A percentile compares a stretch with the other conserved stretches of the same genome.
phyloP scores from a whole-genome alignment of 257 asterid species.

The Orobanche coerulescens region DNA sequence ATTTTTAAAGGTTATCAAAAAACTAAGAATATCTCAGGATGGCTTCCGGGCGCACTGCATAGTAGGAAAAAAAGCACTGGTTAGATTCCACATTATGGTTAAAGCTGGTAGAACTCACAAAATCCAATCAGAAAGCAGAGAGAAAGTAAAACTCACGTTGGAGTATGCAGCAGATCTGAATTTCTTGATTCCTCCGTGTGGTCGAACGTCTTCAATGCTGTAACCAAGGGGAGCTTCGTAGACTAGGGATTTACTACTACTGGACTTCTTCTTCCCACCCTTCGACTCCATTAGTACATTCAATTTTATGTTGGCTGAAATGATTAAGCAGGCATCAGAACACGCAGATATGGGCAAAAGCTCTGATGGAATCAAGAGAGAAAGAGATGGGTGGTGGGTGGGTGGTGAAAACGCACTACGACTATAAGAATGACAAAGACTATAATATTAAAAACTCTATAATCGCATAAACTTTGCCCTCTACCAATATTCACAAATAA shows the following conservation, averaged over 20 bases:
- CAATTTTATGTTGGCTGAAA: conserved; percentile 27
- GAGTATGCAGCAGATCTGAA: conserved; percentile 98
- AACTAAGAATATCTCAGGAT: conserved; percentile 44
- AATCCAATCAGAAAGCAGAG: background rate
- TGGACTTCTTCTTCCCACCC: conserved; percentile 75
- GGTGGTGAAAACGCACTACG: background rate
- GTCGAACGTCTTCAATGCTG: conserved; percentile 93
- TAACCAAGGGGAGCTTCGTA: conserved; percentile 93
- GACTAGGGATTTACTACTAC: conserved; percentile 53
- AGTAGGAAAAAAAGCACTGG: background rate
- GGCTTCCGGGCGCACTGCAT: conserved; percentile 84
- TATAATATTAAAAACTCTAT: background rate
- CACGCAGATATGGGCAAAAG: background rate
- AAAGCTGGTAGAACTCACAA: background rate
- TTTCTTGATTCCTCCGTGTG: conserved; percentile 84
- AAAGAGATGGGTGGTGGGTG: background rate
- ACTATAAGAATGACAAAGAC: background rate
- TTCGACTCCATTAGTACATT: conserved; percentile 61
- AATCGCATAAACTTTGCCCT: background rate
- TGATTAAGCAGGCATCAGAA: conserved; percentile 14
- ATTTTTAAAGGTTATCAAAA: conserved; percentile 18
- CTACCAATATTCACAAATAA: background rate
- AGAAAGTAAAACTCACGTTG: conserved; percentile 46
- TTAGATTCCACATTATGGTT: background rate
- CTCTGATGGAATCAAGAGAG: background rate